Evolutionary conservation across 2,329 filamentous ascomycete genomes (phyloP).

Genomic region (Periconia digitata): DNA sequence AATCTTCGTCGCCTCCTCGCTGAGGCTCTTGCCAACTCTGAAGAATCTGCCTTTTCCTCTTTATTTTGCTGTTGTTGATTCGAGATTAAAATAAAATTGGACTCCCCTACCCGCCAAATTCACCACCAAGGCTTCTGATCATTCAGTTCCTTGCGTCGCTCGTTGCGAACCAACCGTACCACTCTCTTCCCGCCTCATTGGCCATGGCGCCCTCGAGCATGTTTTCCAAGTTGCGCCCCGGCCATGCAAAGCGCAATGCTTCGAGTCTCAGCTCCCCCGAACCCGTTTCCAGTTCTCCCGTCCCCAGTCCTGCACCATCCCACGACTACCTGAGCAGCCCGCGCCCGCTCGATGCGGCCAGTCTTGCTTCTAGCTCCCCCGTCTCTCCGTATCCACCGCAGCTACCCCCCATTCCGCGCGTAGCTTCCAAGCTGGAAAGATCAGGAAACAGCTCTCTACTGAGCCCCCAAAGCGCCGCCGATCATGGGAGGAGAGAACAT

Average conservation of each 20-base stretch:
- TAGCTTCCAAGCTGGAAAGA: slow-evolving; percentile 37
- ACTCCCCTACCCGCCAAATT: no score
- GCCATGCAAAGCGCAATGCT: slow-evolving; percentile 42
- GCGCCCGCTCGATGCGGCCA: slow-evolving; percentile 37
- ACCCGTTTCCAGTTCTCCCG: slow-evolving; percentile 26
- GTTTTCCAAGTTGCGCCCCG: slow-evolving; percentile 44
- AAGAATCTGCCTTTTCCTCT: not conserved
- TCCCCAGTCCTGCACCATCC: slow-evolving; percentile 31
- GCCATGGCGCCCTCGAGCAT: slow-evolving; percentile 44
- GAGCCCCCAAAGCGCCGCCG: slow-evolving; percentile 4
- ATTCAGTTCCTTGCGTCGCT: not conserved
- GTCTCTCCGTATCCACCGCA: slow-evolving; percentile 42
- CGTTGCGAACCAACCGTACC: not conserved
- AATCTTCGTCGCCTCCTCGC: slow-evolving; percentile 30
- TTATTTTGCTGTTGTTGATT: not conserved
- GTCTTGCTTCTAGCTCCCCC: slow-evolving; percentile 33
- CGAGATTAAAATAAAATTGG: not conserved
- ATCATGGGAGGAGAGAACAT: not conserved
- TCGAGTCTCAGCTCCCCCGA: slow-evolving; percentile 39
- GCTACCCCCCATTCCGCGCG: slow-evolving; percentile 43
- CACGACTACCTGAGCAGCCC: slow-evolving; percentile 35
- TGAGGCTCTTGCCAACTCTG: slow-evolving; percentile 19
- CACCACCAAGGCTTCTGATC: not conserved
- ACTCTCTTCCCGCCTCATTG: not conserved
- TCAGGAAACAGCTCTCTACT: slow-evolving; percentile 14